Base-by-base conservation (phyloP, 257 asterid genomes). In the Plantago ovata region DNA sequence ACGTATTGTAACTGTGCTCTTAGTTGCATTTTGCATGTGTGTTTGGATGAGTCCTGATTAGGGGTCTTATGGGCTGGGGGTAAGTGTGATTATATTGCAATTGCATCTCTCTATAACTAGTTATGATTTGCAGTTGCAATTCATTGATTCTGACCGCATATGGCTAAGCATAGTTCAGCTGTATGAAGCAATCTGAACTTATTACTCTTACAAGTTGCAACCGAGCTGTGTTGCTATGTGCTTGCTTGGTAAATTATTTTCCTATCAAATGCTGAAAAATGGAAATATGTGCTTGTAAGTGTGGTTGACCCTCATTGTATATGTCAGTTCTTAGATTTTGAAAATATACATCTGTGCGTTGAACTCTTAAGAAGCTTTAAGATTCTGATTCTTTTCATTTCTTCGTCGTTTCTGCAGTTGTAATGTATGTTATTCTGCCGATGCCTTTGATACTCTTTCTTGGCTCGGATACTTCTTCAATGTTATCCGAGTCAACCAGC, bases 391-490 rank as follows among this genome's bases (percentile, higher is more conserved):
- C 24, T 65, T 56, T 55, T 44, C 22, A 51, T 51, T 13, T 72
- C 62, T 60, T 20, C 28, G 12, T 42, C 65, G 49, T 56, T 73
- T 38, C 38, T 75, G 83, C 88, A 91, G 98, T 84, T 33, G 56
- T 84, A 58, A 85, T 83, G 94, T 91, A 91, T 72, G 94, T 91
- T 56, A 16, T 78, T 62, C 81, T 91, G 64, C 96, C 98, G 6
- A 91, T 91, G 96, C 98, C 98, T 50, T 69, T 91, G 74, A 60
- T 85, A 64, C 83, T 91, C 84, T 87, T 87, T 69, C 88, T 87
- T 42, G 96, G 96, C 24, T 81, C 90, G 12, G 82, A 85, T 63
- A 45, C 86, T 61, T 71, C 93, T 38, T 70, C 84, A 40, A 81
- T 83, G 61, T 83, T 65, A 75, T 66, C 95, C 2, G 95, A 87